Percentiles rank a stretch among this genome's conserved stretches.
Conservation (phyloP, 345 rosid genomes). For the Acer saccharum region DNA sequence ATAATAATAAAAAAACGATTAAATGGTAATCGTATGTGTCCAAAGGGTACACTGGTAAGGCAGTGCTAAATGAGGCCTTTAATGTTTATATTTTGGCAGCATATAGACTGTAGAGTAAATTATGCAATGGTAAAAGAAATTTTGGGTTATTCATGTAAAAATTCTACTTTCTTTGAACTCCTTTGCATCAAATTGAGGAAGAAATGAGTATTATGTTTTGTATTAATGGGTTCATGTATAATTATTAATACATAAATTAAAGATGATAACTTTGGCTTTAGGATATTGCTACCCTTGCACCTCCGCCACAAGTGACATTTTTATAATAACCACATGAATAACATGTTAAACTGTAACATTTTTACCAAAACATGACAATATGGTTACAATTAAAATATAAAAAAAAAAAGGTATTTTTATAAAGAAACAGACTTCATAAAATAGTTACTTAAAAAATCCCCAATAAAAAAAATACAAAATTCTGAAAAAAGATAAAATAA, state of each 20-base stretch:
- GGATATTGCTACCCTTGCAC: not conserved
- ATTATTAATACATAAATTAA: not conserved
- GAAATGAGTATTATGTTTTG: not conserved
- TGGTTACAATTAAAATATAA: too few species aligned
- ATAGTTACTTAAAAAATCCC: not conserved
- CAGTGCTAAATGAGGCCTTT: not conserved
- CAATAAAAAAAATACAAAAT: not conserved
- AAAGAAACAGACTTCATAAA: not conserved
- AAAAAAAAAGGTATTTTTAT: not conserved
- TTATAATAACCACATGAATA: not conserved
- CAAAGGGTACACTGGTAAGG: not conserved
- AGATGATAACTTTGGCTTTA: not conserved
- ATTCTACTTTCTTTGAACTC: not conserved
- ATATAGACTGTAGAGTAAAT: not conserved
- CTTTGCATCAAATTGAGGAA: constrained; percentile 1
- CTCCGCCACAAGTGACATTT: not conserved
- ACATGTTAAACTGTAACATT: not conserved
- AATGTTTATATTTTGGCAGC: not conserved
- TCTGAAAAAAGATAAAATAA: not conserved
- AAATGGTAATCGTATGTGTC: not conserved
- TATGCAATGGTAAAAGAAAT: constrained; percentile 6
- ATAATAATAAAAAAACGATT: not conserved
- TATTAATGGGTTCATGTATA: not conserved
- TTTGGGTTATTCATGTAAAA: not conserved
- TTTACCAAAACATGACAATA: not conserved